Conservation (phyloP, 2,329 filamentous ascomycete genomes). For the Colletotrichum agaves region DNA sequence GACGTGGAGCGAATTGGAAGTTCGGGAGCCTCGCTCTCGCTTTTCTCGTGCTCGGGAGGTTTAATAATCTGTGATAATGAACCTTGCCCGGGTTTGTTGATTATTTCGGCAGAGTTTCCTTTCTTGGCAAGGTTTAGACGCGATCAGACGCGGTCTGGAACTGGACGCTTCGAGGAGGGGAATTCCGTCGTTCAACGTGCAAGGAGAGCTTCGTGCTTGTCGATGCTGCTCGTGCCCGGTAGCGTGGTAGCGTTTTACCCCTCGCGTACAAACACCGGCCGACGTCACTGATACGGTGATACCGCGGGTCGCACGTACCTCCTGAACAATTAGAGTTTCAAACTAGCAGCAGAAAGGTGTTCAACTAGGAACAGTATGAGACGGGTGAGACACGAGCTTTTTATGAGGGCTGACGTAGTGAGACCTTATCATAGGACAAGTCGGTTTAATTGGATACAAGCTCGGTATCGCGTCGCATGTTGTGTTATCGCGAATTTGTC, state of each 20-base stretch:
- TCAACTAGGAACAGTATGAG: slow-evolving; percentile 8
- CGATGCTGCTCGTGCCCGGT: neutral
- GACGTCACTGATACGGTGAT: slow-evolving; percentile 15
- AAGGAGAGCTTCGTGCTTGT: neutral
- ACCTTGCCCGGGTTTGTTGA: neutral
- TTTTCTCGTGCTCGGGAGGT: neutral
- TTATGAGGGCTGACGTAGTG: slow-evolving; percentile 6
- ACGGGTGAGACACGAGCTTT: neutral
- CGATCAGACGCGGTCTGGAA: slow-evolving; percentile 2
- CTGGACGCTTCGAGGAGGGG: neutral
- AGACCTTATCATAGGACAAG: neutral
- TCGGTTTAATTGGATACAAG: neutral
- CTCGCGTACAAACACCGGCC: neutral
- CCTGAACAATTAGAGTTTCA: slow-evolving; percentile 22
- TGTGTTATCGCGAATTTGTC: slow-evolving; percentile 3
- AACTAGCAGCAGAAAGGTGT: neutral
- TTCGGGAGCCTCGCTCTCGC: slow-evolving; percentile 9
- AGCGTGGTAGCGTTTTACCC: slow-evolving; percentile 9
- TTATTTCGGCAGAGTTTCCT: neutral
- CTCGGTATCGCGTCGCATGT: slow-evolving; percentile 4
- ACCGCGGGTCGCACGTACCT: slow-evolving; percentile 24
- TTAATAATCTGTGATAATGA: neutral
- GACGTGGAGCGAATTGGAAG: neutral
- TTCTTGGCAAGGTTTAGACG: neutral
- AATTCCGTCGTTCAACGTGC: neutral